Evolutionary conservation across 768 basidiomycete species (phyloP).

Genomic region (Naganishia vishniacii): DNA sequence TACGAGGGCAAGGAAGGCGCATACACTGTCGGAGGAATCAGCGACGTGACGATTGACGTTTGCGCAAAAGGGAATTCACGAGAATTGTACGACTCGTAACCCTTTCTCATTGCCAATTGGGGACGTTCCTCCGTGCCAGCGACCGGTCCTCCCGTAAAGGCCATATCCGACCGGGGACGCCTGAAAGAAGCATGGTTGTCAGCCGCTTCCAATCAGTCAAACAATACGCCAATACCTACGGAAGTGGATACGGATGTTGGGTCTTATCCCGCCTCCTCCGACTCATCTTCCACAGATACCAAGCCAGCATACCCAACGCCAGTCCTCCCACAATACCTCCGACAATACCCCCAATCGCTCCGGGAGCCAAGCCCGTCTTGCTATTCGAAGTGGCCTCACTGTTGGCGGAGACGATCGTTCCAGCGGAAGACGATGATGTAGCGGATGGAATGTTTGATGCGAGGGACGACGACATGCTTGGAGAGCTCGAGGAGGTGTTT

Average conservation of each 20-base stretch:
- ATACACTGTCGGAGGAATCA: background rate
- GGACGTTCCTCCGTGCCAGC: background rate
- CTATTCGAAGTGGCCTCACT: background rate
- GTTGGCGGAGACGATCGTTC: conserved; percentile 1
- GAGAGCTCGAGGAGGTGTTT: background rate
- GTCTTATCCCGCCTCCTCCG: conserved; percentile 17
- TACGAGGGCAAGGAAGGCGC: conserved; percentile 12
- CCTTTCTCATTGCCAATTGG: background rate
- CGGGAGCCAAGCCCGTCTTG: conserved; percentile 7
- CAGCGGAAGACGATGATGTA: background rate
- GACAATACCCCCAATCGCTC: conserved; percentile 44
- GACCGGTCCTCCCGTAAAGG: background rate
- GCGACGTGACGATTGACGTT: background rate
- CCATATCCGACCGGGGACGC: conserved; percentile 12
- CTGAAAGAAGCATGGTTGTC: background rate
- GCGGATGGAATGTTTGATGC: background rate
- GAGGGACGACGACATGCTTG: background rate
- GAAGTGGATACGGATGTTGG: conserved; percentile 20
- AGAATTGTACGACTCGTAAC: conserved; percentile 8
- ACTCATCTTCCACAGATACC: conserved; percentile 29
- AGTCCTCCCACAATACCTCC: conserved; percentile 37
- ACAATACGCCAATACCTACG: too few relatives aligned
- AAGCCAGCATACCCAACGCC: conserved; percentile 31
- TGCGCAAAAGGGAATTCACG: background rate
- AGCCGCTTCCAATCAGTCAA: too few relatives aligned